phyloP scores from a whole-genome alignment of 192 early-diverging fungal genomes.

The Nowakowskiella sp. region DNA sequence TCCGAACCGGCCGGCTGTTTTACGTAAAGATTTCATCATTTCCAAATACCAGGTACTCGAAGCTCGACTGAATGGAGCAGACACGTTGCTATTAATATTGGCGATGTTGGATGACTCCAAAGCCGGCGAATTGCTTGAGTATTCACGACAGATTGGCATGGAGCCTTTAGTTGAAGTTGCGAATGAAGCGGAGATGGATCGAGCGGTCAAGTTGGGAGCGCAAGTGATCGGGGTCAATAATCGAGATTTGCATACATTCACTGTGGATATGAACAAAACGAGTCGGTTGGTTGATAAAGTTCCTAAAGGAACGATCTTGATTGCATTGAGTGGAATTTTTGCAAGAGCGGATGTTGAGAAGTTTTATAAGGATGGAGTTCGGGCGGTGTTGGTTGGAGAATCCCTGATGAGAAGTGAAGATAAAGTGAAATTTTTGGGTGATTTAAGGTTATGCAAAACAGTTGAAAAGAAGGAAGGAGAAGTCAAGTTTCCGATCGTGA shows the following conservation, averaged over 20 bases:
- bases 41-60: constrained; percentile 95
- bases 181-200: constrained; percentile 77
- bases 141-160: constrained; percentile 75
- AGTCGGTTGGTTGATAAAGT: constrained; percentile 69
- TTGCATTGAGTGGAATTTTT: constrained; percentile 89
- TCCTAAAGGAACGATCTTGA: constrained; percentile 61
- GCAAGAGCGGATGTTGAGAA: constrained; percentile 69
- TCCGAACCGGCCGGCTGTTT: constrained; percentile 76
- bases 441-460: constrained; percentile 30
- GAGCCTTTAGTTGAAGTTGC: constrained; percentile 99
- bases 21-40: constrained; percentile 96
- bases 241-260: constrained; percentile 93
- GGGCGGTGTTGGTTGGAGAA: constrained; percentile 87
- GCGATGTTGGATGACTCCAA: constrained; percentile 72
- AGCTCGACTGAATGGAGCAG: constrained; percentile 89
- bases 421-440: constrained; percentile 65
- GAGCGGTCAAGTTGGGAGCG: constrained; percentile 72
- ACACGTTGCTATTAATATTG: constrained; percentile 92
- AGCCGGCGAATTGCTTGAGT: constrained; percentile 60
- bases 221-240: constrained; percentile 97
- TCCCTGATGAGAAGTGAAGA: constrained; percentile 82
- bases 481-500: constrained; percentile 49
- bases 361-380: constrained; percentile 70
- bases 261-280: constrained; percentile 86
- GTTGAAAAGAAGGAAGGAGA: not conserved